Evolutionary conservation across 257 asterid species (phyloP), one percentile per base, ranked within the genome.

Genomic region (Solanum ossicruentum): DNA sequence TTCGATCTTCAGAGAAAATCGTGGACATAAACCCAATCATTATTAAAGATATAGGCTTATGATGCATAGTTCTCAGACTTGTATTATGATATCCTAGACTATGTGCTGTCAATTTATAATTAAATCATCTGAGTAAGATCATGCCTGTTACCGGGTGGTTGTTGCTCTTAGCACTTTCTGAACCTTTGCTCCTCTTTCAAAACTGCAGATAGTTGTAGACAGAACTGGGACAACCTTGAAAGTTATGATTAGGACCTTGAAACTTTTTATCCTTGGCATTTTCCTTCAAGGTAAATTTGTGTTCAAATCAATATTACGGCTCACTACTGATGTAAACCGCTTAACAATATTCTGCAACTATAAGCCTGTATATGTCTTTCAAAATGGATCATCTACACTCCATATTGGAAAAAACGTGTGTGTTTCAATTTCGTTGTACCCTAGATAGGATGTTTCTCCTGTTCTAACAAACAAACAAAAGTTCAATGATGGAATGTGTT

Each of bases 231-330:
- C 95, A 57, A 90, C 98, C 32, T 87, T 90, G 89, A 93, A 92
- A 88, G 97, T 87, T 32, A 88, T 89, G 82, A 84, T 86, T 69
- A 91, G 93, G 90, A 92, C 94, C 69, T 67, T 89, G 88, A 89
- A 95, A 88, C 92, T 95, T 41, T 90, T 95, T 89, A 82, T 94
- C 80, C 87, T 94, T 69, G 99, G 98, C 66, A 84, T 95, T 86
- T 88, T 94, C 88, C 96, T 95, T 89, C 99, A 95, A 89, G 98
- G 99, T 94, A 91, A 84, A 84, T 36, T 56, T 77, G 15, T 11
- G 21, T 17, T 78, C 61, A 52, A 49, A 52, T 17, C 49, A 26
- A 78, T 78, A 52, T 78, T 26, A 51, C 2, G 16, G 13, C 21
- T 78, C 65, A 28, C 26, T 26, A 17, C 63, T 77, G 63, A 51